Conservation (phyloP, 2,329 filamentous ascomycete species). For the Didymella glomerata region DNA sequence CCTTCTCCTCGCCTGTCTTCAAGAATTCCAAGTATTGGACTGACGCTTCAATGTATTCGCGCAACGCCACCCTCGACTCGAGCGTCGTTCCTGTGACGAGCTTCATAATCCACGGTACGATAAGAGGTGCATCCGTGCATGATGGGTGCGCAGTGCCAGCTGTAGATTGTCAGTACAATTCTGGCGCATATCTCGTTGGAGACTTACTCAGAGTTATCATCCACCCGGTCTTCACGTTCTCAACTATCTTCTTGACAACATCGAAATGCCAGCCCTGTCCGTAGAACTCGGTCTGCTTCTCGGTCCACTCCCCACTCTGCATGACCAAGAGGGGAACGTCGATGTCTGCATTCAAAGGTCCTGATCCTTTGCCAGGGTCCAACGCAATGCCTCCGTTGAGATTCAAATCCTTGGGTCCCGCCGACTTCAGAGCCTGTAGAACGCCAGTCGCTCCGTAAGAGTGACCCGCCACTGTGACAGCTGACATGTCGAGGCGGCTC, state of each 20-base stretch:
- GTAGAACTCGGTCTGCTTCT: constrained; percentile 65
- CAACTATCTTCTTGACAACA: constrained; percentile 66
- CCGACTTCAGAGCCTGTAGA: constrained; percentile 65
- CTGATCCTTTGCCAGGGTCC: constrained; percentile 72
- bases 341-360: constrained; percentile 67
- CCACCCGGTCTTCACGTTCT: constrained; percentile 58
- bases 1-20: constrained; percentile 51
- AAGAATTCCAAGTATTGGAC: constrained; percentile 65
- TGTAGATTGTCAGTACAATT: constrained; percentile 18
- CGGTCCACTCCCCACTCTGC: constrained; percentile 72
- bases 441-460: constrained; percentile 73
- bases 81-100: constrained; percentile 69
- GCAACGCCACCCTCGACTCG: constrained; percentile 64
- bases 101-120: constrained; percentile 68
- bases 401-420: constrained; percentile 54
- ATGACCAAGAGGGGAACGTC: constrained; percentile 67
- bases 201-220: constrained; percentile 54
- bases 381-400: constrained; percentile 68
- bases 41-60: constrained; percentile 68
- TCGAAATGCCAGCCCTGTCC: constrained; percentile 69
- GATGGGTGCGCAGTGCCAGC: constrained; percentile 64
- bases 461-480: constrained; percentile 68
- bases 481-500: constrained; percentile 62
- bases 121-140: constrained; percentile 71
- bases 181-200: not conserved